Conservation (phyloP, 2,329 filamentous ascomycete genomes). For the Arthrinium phaeospermum region DNA sequence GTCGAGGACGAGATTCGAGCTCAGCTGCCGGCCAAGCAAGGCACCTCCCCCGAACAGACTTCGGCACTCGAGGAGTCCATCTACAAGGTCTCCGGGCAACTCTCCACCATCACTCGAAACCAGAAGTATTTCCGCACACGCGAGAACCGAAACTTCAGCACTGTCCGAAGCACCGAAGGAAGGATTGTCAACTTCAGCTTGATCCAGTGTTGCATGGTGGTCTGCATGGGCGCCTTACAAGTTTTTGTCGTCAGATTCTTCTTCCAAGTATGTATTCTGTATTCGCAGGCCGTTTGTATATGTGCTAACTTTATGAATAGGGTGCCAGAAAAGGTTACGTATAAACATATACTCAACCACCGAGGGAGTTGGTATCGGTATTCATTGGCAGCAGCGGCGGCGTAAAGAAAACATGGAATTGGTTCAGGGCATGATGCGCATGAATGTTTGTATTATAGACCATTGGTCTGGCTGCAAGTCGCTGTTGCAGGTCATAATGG, state of each 20-base stretch:
- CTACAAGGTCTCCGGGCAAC: conserved; percentile 89
- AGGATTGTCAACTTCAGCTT: conserved; percentile 98
- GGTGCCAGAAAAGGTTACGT: conserved; percentile 74
- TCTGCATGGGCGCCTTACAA: conserved; percentile 94
- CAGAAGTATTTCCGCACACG: conserved; percentile 99
- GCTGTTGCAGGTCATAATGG: conserved; percentile 11
- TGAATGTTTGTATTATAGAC: conserved; percentile 16
- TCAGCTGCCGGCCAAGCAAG: conserved; percentile 85
- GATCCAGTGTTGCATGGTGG: conserved; percentile 88
- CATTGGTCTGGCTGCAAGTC: conserved; percentile 7
- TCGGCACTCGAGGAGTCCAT: conserved; percentile 89
- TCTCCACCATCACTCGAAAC: conserved; percentile 94
- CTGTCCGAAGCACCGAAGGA: conserved; percentile 92
- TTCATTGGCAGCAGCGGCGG: conserved; percentile 28
- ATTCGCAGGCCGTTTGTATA: neutral
- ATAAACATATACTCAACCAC: conserved; percentile 45
- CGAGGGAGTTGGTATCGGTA: conserved; percentile 22
- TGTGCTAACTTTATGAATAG: conserved; percentile 39
- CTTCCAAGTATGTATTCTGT: conserved; percentile 73
- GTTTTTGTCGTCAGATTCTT: conserved; percentile 98
- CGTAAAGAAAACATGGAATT: conserved; percentile 31
- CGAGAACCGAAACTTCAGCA: conserved; percentile 99
- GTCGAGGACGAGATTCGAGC: conserved; percentile 89
- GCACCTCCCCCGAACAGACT: conserved; percentile 87
- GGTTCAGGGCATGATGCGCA: conserved; percentile 19